Base-by-base conservation (phyloP, 148 eudicot species). In the Dysphania ambrosioides region DNA sequence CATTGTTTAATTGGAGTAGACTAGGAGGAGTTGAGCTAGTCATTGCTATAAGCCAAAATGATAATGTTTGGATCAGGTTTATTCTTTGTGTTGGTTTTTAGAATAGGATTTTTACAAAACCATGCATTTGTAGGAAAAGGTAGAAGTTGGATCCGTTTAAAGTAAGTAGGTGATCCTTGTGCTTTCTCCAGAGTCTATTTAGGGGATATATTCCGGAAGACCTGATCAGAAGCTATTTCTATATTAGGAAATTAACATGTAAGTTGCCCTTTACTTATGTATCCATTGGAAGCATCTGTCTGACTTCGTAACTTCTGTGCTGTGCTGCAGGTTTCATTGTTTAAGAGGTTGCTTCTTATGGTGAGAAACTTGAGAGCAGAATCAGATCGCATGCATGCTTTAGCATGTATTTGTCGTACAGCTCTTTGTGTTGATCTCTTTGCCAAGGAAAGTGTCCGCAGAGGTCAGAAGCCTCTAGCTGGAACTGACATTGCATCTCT, bases 331-430 rank as follows among this genome's bases (percentile, higher is more conserved):
- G 98, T 93, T 44, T 90, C 96, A 9, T 79, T 94, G 77, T 94
- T 94, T 78, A 94, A 88, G 82, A 88, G 89, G 82, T 78, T 94
- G 88, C 97, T 94, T 80, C 87, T 88, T 40, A 94, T 94, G 98
- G 98, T 94, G 79, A 91, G 93, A 77, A 94, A 94, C 88, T 85
- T 94, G 84, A 88, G 98, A 81, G 98, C 98, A 70, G 98, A 94
- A 82, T 94, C 98, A 72, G 98, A 94, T 64, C 91, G 98, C 66
- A 94, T 94, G 98, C 98, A 94, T 86, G 98, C 98, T 72, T 83
- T 94, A 81, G 98, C 98, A n/a, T 94, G 98, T 80, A 94, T 94
- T 71, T 91, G 97, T 75, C 86, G 98, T 70, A 94, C 98, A 60
- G 97, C 98, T 80, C 97, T 94, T 49, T 87, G 92, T 81, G 98